Base-by-base conservation (phyloP, 2,329 filamentous ascomycete species). In the Magnaporthiopsis rhizophila region DNA sequence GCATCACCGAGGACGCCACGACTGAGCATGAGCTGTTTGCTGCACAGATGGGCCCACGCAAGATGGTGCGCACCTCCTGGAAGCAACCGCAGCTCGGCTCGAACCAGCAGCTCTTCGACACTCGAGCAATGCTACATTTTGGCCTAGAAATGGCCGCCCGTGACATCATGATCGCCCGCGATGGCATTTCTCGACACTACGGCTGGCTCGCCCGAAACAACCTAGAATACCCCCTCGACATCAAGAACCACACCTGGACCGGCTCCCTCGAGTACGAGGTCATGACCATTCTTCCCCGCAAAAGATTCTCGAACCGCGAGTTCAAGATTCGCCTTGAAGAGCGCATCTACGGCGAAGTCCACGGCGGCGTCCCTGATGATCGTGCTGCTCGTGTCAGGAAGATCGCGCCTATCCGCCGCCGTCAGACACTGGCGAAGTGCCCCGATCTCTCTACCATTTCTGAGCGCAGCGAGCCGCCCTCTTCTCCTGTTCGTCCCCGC, bases 401-500 rank as follows among this genome's bases (percentile, higher is more conserved):
- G 45, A 53, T 53, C 3, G 45, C 45, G 18, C 45, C 7, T 3
- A 28, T 11, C 34, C 61, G 61, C 38, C 61, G 56, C 28, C 50
- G 50, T 3, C 50, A 28, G 50, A 21, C n/a, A 34, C 45, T 28
- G n/a, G 61, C 61, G 28, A 30, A 45, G 18, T 30, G 32, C 32
- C 50, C 53, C 53, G 50, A 21, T 53, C 58, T 63, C 15, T 63
- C 62, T 2, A 59, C 34, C 24, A 50, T 63, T 8, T 24, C 28
- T n/a, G 62, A 63, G 57, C 28, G 62, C 34, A 38, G 34, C 21
- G 62, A 63, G 58, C 62, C 34, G 6, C 6, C 32, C 32, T 63
- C 66, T 7, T 70, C 69, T 1, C 70, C 71, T 0, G 68, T 65
- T 30, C 59, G 24, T 3, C 61, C 63, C 2, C 58, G 59, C 62